phyloP scores from a whole-genome alignment of 2,329 filamentous ascomycete genomes.

The Grosmannia serpens region DNA sequence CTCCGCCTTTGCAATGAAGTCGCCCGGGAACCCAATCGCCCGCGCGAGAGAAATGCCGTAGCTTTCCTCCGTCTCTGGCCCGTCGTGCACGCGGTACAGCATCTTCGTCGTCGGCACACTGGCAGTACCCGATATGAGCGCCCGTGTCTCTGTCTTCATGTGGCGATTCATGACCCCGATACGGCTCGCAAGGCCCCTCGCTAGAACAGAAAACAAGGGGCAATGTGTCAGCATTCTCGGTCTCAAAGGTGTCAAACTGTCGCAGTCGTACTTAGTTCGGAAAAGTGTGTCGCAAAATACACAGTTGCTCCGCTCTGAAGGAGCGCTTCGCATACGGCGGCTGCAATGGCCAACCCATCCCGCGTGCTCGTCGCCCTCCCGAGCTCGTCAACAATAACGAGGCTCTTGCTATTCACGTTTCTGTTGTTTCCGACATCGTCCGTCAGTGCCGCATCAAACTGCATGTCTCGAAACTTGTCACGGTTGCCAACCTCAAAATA shows the following conservation, averaged over 20 bases:
- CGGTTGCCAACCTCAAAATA: constrained; percentile 50
- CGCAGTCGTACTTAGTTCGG: constrained; percentile 46
- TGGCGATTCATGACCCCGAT: constrained; percentile 76
- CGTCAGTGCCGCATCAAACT: neutral
- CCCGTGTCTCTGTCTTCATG: constrained; percentile 55
- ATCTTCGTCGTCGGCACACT: constrained; percentile 60
- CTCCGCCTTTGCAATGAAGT: constrained; percentile 58
- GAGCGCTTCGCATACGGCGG: constrained; percentile 81
- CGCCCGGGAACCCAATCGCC: constrained; percentile 58
- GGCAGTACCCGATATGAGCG: constrained; percentile 17
- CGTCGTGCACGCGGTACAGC: constrained; percentile 72
- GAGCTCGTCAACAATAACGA: constrained; percentile 84
- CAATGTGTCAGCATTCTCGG: neutral
- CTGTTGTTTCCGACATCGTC: constrained; percentile 18
- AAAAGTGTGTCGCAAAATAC: constrained; percentile 93
- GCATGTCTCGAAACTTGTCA: neutral
- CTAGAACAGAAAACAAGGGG: no score
- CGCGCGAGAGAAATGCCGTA: constrained; percentile 80
- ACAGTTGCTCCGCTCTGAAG: constrained; percentile 68
- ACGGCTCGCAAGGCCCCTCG: constrained; percentile 61
- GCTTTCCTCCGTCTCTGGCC: constrained; percentile 56
- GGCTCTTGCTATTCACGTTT: constrained; percentile 65
- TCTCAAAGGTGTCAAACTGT: neutral
- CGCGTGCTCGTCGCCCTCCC: constrained; percentile 81
- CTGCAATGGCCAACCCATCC: constrained; percentile 79